Evolutionary conservation across 2,329 filamentous ascomycete species (phyloP), one percentile per base, ranked within the genome.

Genomic region (Neurospora sp.): DNA sequence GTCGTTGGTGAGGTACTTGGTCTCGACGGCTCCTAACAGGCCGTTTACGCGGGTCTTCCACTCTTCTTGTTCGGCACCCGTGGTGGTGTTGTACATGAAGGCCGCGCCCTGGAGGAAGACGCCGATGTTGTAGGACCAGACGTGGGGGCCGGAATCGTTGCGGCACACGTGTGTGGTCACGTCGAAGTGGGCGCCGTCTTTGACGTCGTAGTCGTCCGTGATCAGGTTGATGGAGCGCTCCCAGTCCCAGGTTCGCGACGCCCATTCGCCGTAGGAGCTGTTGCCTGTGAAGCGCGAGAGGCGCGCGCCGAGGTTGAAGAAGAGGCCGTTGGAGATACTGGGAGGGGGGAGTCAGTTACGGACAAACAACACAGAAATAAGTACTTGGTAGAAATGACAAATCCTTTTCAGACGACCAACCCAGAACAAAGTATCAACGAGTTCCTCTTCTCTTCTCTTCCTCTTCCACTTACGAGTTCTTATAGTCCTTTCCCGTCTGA

Each of bases 271-370:
- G 77, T 97, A 97, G 0, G 91, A 96, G 69, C 86, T 77, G 79
- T 96, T 96, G 66, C 88, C 87, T 0, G 93, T 96, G 80, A 92
- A 96, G 12, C 89, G 84, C 0, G 91, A 91, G 6, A 96, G 84
- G 17, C 92, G 88, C 8, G 92, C 84, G 28, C 87, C 88, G 33
- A 91, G 77, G 77, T 91, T 89, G 81, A 91, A 90, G 79, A 91
- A 90, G 79, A 87, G 89, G 6, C 88, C 88, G 80, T 91, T 91
- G 66, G 87, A 87, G 73, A 91, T 89, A 28, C 52, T 62, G 52
- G 41, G n/a, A 19, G n/a, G 11, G n/a, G 11, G 4, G n/a, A 11
- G 52, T 62, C 15, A 62, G 28, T 23, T 28, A 62, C 17, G 28
- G 33, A 33, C 8, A 4, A 8, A 36, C 8, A 28, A 15, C 3